Base-by-base conservation (phyloP, 768 basidiomycete genomes). In the Leccinum sublutescens region DNA sequence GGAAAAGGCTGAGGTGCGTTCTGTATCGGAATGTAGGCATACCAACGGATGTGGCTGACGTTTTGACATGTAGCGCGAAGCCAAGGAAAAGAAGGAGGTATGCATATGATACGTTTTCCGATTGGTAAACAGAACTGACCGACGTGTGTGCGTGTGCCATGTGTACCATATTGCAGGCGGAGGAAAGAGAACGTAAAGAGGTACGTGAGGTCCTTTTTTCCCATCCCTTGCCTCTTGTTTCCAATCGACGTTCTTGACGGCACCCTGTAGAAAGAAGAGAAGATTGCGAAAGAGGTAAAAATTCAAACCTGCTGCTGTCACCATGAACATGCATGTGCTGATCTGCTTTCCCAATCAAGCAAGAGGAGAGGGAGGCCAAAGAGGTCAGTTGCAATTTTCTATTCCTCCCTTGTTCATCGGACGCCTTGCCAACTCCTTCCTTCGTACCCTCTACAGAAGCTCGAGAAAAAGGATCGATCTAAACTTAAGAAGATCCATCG, bases 11-110 rank as follows among this genome's bases (percentile, higher is more conserved):
- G 82, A 82, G 78, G 81, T 83, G 60, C 53, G 74, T 57, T 25
- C n/a, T 43, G 40, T 40, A 9, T 51, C 29, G 12, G 21, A 19
- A 11, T 43, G 31, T 11, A 7, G 43, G 43, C 43, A 45, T 45
- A 45, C 43, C 43, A n/a, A 45, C 43, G 19, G 34, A 51, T n/a
- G 12, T 21, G 56, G 50, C 31, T 66, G 53, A 67, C 55, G 34
- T 60, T 33, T 51, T n/a, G 21, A 49, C 48, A 45, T 21, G 40
- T 68, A 93, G 89, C 85, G 84, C 52, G 91, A 91, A 69, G 88
- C 89, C 25, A 88, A 87, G 71, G 90, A 91, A 73, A 88, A 87
- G 76, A 84, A 85, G 64, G 89, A 89, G 75, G 80, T 79, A 72
- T 36, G 71, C 33, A 25, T 17, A 15, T 43, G 52, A 25, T 45